phyloP scores from a whole-genome alignment of 441 rosid species.

The Aleurites moluccanus region DNA sequence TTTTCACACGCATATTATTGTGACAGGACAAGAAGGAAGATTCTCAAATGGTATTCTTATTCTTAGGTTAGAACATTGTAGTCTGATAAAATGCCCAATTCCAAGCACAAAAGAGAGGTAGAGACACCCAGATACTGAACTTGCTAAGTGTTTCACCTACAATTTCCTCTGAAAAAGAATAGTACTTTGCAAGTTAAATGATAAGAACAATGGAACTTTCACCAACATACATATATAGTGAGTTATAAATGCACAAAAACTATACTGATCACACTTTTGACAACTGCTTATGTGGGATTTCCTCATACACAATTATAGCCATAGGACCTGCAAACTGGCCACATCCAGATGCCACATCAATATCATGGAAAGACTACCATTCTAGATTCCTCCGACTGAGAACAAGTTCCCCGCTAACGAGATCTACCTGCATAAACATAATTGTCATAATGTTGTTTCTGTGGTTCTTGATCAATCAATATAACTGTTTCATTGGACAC shows the following conservation, averaged over 20 bases:
- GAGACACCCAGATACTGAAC: conserved; percentile 99
- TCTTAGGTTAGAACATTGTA: conserved; percentile 95
- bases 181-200: background rate
- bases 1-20: too few species aligned
- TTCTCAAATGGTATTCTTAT: conserved; percentile 99
- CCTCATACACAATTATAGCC: conserved; percentile 92
- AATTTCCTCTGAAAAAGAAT: conserved; percentile 75
- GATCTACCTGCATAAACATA: conserved; percentile 50
- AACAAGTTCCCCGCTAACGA: conserved; percentile 78
- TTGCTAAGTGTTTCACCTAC: conserved; percentile 99
- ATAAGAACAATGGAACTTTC: background rate
- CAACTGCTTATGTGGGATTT: conserved; percentile 87
- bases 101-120: conserved; percentile 99
- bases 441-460: conserved; percentile 3
- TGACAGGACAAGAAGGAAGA: conserved; percentile 90
- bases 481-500: too few species aligned
- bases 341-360: conserved; percentile 66
- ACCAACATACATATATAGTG: background rate
- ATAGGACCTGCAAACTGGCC: conserved; percentile 83
- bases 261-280: background rate
- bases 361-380: conserved; percentile 97
- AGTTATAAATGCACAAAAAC: background rate
- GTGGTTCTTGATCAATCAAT: too few species aligned
- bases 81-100: conserved; percentile 98
- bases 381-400: conserved; percentile 57